Evolutionary conservation across 495 filamentous ascomycete species (phyloP).

Genomic region (Hyaloscypha hepaticicola): DNA sequence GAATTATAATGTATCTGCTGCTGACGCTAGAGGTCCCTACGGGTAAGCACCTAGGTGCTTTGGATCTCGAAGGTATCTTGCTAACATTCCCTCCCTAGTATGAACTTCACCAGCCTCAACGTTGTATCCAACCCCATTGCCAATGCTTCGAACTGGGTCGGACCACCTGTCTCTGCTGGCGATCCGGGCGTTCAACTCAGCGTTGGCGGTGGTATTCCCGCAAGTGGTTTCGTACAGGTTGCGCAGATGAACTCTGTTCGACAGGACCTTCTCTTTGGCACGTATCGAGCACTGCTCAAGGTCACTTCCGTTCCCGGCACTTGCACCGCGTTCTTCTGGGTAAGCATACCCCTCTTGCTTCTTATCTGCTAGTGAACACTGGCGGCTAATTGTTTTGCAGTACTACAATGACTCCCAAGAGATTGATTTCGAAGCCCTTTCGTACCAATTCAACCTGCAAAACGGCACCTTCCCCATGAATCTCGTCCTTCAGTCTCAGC

Average conservation of each 20-base stretch:
- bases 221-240: slow-evolving; percentile 53
- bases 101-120: slow-evolving; percentile 51
- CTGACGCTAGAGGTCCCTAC: slow-evolving; percentile 56
- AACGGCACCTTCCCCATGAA: slow-evolving; percentile 58
- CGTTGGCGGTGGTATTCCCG: slow-evolving; percentile 46
- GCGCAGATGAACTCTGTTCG: slow-evolving; percentile 59
- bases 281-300: slow-evolving; percentile 65
- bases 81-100: neutral
- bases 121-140: slow-evolving; percentile 52
- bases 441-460: slow-evolving; percentile 50
- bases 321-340: slow-evolving; percentile 78
- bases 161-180: slow-evolving; percentile 43
- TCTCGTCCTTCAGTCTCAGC: slow-evolving; percentile 66
- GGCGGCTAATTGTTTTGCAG: slow-evolving; percentile 35
- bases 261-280: slow-evolving; percentile 62
- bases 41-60: slow-evolving; percentile 46
- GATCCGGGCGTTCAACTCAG: slow-evolving; percentile 59
- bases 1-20: slow-evolving; percentile 57
- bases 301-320: slow-evolving; percentile 58
- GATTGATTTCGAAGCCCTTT: slow-evolving; percentile 76
- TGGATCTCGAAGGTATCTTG: neutral
- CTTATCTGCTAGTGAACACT: slow-evolving; percentile 6
- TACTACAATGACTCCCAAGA: slow-evolving; percentile 77
- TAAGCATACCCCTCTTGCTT: slow-evolving; percentile 35
- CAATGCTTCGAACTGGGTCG: slow-evolving; percentile 36